phyloP scores from a whole-genome alignment of 371 early-diverging fungal species.

The Mucor circinelloides region DNA sequence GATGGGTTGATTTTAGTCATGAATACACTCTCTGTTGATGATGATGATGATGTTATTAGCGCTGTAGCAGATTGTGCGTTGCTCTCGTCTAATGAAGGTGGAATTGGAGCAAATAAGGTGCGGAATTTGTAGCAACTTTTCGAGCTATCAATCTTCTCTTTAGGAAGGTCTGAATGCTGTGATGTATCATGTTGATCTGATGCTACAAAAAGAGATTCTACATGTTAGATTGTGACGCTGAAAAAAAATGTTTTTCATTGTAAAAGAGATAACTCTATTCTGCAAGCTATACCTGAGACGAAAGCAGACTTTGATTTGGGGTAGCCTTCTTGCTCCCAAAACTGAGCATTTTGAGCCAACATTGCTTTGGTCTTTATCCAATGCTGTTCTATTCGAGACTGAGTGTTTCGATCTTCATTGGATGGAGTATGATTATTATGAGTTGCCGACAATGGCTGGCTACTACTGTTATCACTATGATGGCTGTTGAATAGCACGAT shows the following conservation, averaged over 20 bases:
- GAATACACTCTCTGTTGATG: neutral
- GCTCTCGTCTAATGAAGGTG: neutral
- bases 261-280: neutral
- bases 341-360: conserved; percentile 38
- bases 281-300: conserved; percentile 8
- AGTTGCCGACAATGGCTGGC: neutral
- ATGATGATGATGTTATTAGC: neutral
- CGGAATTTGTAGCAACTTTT: neutral
- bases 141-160: neutral
- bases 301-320: neutral
- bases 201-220: neutral
- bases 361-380: conserved; percentile 31
- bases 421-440: neutral
- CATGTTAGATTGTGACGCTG: neutral
- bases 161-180: neutral
- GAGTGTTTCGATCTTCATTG: neutral
- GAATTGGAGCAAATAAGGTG: neutral
- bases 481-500: conserved; percentile 8
- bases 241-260: neutral
- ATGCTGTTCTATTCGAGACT: conserved; percentile 25
- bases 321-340: conserved; percentile 33
- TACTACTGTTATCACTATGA: neutral
- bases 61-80: neutral
- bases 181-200: neutral
- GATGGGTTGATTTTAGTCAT: neutral